phyloP scores from a whole-genome alignment of 306 rosid genomes.

The Cicer pinnatifidum region DNA sequence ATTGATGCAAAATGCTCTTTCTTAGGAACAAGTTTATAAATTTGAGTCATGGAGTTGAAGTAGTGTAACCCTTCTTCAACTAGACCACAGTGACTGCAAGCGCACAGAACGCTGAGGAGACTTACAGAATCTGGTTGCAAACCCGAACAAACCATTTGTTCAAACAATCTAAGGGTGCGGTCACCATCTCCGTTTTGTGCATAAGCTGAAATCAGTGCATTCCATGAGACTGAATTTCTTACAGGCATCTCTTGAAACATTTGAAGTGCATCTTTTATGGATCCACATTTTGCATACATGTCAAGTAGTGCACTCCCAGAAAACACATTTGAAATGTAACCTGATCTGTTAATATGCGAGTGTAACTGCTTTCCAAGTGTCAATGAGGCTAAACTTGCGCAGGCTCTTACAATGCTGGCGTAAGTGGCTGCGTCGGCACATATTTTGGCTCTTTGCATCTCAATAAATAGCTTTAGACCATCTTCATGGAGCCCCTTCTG shows the following conservation, averaged over 20 bases:
- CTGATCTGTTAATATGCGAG: slow-evolving; percentile 61
- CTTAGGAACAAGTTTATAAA: slow-evolving; percentile 62
- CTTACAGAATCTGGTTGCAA: slow-evolving; percentile 79
- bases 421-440: slow-evolving; percentile 77
- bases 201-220: slow-evolving; percentile 83
- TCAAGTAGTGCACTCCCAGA: slow-evolving; percentile 89
- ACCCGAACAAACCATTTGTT: slow-evolving; percentile 76
- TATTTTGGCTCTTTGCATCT: slow-evolving; percentile 64
- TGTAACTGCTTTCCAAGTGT: slow-evolving; percentile 79
- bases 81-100: slow-evolving; percentile 91
- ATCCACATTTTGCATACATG: slow-evolving; percentile 96
- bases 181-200: slow-evolving; percentile 81
- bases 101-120: slow-evolving; percentile 72
- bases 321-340: slow-evolving; percentile 74
- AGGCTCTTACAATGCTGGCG: slow-evolving; percentile 75
- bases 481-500: slow-evolving; percentile 79
- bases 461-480: slow-evolving; percentile 59
- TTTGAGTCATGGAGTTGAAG: slow-evolving; percentile 65
- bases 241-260: slow-evolving; percentile 83
- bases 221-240: slow-evolving; percentile 82
- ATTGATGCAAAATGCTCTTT: slow-evolving; percentile 80
- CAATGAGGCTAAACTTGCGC: slow-evolving; percentile 73
- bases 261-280: slow-evolving; percentile 66
- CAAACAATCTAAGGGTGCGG: slow-evolving; percentile 63
- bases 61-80: slow-evolving; percentile 73